A percentile compares a stretch with the other conserved stretches of the same genome.
Conservation (phyloP, 345 rosid species). For the Populus alba region DNA sequence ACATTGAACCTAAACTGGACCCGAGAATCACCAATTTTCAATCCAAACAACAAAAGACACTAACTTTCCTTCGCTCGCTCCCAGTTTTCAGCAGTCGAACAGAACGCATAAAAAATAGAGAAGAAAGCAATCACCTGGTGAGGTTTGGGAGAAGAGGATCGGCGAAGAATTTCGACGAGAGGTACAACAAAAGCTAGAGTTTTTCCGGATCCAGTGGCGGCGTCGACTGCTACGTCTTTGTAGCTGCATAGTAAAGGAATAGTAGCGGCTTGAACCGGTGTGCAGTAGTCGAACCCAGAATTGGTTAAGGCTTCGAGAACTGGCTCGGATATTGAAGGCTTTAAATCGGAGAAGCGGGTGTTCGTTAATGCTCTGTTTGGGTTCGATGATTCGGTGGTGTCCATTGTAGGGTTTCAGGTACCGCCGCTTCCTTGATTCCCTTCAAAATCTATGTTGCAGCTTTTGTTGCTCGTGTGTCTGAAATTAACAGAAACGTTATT, state of each 20-base stretch:
- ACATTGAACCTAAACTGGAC: neutral
- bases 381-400: constrained; percentile 21
- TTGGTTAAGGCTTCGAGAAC: constrained; percentile 53
- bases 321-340: constrained; percentile 56
- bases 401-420: neutral
- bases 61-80: neutral
- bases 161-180: constrained; percentile 72
- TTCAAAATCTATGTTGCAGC: neutral
- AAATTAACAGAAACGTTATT: neutral
- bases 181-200: constrained; percentile 85
- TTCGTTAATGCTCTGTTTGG: constrained; percentile 63
- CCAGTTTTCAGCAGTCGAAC: neutral
- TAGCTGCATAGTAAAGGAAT: constrained; percentile 77
- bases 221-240: constrained; percentile 93
- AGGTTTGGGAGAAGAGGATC: constrained; percentile 55
- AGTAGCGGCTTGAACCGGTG: constrained; percentile 91
- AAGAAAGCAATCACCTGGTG: constrained; percentile 50
- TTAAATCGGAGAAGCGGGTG: constrained; percentile 79
- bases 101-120: neutral
- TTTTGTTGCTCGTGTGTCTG: neutral
- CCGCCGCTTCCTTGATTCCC: neutral
- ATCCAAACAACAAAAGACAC: neutral
- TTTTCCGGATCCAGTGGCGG: constrained; percentile 95
- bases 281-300: constrained; percentile 72
- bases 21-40: neutral